Percentiles rank a stretch among this genome's conserved stretches.
Evolutionary conservation across 106 monocot species (phyloP).

Genomic region (Dendrobium huoshanense): DNA sequence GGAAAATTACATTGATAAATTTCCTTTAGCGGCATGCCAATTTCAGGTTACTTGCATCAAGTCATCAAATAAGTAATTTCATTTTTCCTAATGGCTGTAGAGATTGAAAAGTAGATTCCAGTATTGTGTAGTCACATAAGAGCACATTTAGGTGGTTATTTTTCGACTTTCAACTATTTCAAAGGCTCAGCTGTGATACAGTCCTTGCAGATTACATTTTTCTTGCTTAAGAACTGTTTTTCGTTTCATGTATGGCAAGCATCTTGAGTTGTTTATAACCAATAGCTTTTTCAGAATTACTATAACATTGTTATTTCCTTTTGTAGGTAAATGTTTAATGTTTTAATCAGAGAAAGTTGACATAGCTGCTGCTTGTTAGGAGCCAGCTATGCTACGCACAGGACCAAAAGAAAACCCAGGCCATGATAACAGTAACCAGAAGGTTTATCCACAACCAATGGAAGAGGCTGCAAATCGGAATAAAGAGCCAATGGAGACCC

Average conservation of each 20-base stretch:
- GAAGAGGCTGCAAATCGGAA: conserved; percentile 57
- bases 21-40: no score
- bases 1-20: no score
- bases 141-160: not conserved
- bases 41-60: no score
- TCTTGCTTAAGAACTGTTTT: not conserved
- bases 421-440: conserved; percentile 70
- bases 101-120: no score
- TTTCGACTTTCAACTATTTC: not conserved
- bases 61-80: no score
- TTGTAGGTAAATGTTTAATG: not conserved
- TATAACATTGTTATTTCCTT: not conserved
- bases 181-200: not conserved
- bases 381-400: conserved; percentile 23
- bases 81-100: no score
- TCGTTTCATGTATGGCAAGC: not conserved
- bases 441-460: conserved; percentile 89
- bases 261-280: not conserved
- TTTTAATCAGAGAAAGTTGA: conserved; percentile 2
- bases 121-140: no score
- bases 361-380: conserved; percentile 7
- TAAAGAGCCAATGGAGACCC: conserved; percentile 43
- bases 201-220: not conserved
- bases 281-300: not conserved
- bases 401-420: conserved; percentile 24